Evolutionary conservation across 2,329 filamentous ascomycete genomes (phyloP).

Genomic region (Elsinoe perseae): DNA sequence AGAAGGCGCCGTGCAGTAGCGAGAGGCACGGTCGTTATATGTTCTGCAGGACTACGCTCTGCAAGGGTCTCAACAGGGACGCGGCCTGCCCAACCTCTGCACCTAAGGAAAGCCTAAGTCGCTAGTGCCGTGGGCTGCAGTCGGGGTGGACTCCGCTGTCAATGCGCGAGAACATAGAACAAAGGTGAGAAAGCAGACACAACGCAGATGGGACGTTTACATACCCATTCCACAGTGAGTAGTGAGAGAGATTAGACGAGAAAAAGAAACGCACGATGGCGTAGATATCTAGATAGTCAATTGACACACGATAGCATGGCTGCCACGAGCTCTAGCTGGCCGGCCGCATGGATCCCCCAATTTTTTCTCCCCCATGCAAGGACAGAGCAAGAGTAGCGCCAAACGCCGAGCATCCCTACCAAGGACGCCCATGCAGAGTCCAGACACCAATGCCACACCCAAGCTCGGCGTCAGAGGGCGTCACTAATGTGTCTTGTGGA

Average conservation of each 20-base stretch:
- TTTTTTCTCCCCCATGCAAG: too few species aligned
- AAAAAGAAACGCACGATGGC: background rate
- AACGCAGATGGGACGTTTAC: background rate
- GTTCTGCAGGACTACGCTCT: background rate
- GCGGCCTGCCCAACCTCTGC: background rate
- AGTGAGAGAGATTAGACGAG: background rate
- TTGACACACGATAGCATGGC: background rate
- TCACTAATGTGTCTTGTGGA: too few species aligned
- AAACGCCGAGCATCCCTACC: too few species aligned
- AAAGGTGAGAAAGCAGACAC: background rate
- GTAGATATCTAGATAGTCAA: background rate
- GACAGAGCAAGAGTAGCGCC: too few species aligned
- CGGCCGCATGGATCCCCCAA: too few species aligned
- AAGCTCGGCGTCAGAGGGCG: too few species aligned
- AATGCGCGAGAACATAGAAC: background rate
- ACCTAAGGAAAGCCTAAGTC: background rate
- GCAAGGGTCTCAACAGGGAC: background rate
- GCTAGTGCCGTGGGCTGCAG: background rate
- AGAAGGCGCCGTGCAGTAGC: background rate
- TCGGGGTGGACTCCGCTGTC: too few species aligned
- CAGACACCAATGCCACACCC: background rate
- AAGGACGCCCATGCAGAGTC: too few species aligned
- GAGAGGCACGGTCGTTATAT: background rate
- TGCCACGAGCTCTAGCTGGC: too few species aligned
- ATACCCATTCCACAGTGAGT: background rate